A percentile compares a stretch with the other conserved stretches of the same genome.
Conservation (phyloP, 257 asterid genomes). For the Agastache rugosa region DNA sequence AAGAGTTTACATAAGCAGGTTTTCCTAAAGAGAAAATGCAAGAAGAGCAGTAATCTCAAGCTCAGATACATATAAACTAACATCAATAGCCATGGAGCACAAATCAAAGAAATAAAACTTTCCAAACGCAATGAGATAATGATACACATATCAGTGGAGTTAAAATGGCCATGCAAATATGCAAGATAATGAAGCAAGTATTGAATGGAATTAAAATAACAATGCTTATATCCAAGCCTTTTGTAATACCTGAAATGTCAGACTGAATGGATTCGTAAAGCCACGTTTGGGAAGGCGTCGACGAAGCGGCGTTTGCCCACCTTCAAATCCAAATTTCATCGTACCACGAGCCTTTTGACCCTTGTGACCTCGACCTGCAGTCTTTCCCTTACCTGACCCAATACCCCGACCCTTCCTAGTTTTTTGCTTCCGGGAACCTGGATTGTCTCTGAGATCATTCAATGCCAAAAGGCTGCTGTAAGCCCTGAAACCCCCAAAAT, state of each 20-base stretch:
- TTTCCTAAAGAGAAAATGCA: background rate
- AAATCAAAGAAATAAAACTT: background rate
- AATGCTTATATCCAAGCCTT: background rate
- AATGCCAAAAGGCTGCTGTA: constrained; percentile 71
- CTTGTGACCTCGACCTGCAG: constrained; percentile 97
- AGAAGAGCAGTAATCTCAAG: background rate
- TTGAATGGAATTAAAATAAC: background rate
- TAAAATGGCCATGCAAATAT: background rate
- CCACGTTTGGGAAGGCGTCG: constrained; percentile 94
- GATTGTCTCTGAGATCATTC: constrained; percentile 87
- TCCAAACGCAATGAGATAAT: background rate
- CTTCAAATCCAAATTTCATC: constrained; percentile 89
- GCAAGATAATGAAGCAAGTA: background rate
- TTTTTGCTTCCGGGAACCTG: constrained; percentile 80
- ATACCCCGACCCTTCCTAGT: constrained; percentile 96
- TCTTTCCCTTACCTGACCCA: constrained; percentile 97
- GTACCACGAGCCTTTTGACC: constrained; percentile 96
- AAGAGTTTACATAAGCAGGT: background rate
- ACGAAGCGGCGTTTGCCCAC: constrained; percentile 96
- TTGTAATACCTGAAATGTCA: constrained; percentile 77
- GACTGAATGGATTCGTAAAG: constrained; percentile 83
- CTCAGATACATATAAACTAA: background rate
- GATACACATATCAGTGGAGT: background rate
- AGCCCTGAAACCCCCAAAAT: constrained; percentile 45
- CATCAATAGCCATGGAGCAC: background rate